Evolutionary conservation across 2,329 filamentous ascomycete genomes (phyloP).

Genomic region (Penicillium sp.): DNA sequence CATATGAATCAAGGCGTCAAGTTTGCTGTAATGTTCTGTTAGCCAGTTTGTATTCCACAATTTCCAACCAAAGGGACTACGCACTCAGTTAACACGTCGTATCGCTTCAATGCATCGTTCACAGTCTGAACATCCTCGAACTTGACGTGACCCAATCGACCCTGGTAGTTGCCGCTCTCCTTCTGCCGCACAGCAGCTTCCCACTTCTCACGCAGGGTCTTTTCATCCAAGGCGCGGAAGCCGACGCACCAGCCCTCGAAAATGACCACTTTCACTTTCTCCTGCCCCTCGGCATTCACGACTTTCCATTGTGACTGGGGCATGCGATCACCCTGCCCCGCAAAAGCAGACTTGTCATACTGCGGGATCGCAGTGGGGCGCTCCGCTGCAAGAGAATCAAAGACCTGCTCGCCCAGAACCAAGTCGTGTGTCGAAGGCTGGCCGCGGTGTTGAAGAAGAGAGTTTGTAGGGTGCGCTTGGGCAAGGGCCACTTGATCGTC

Average conservation of each 20-base stretch:
- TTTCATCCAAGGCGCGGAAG: constrained; percentile 62
- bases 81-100: constrained; percentile 56
- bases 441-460: constrained; percentile 73
- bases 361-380: constrained; percentile 60
- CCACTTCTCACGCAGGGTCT: constrained; percentile 54
- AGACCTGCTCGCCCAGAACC: constrained; percentile 58
- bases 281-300: constrained; percentile 37
- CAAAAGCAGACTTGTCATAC: constrained; percentile 79
- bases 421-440: constrained; percentile 83
- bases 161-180: constrained; percentile 49
- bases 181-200: constrained; percentile 44
- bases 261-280: constrained; percentile 60
- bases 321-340: constrained; percentile 70
- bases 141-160: constrained; percentile 52
- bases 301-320: constrained; percentile 59
- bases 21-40: constrained; percentile 36
- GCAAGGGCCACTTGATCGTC: constrained; percentile 63
- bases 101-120: constrained; percentile 55
- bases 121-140: constrained; percentile 55
- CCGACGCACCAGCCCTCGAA: constrained; percentile 92
- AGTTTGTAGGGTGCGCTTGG: constrained; percentile 62
- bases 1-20: constrained; percentile 63
- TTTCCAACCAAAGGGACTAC: constrained; percentile 10
- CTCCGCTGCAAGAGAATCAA: constrained; percentile 54
- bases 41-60: constrained; percentile 3